Evolutionary conservation across 2,329 filamentous ascomycete genomes (phyloP), one percentile per base, ranked within the genome.

Genomic region (Phaeosphaeriaceae sp.): DNA sequence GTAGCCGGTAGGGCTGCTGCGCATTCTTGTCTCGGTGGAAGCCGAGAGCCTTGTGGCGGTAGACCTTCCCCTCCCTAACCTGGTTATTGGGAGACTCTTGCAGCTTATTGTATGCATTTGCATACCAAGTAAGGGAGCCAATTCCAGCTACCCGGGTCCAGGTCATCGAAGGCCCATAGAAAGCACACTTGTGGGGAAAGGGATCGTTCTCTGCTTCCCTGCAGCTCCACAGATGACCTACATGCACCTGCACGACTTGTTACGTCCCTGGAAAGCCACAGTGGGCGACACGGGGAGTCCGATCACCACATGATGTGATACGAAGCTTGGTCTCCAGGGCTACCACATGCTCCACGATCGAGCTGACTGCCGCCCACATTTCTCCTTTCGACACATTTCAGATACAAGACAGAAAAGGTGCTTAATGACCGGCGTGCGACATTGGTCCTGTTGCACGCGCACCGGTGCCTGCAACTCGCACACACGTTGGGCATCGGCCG

Each of bases 361-460:
- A 51, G 50, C 53, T 48, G 46, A 36, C 54, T 36, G 51, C 56
- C 62, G 54, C 58, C 51, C 53, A 36, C 47, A 15, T 33, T 53
- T 51, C 46, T 57, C 36, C 51, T 62, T 44, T 52, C 45, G 48
- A 50, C 47, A 54, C 60, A 58, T 54, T 46, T 50, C 54, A 57
- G n/a, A 20, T 54, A 61, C 61, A 36, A 36, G 52, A 67, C 61
- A 66, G 61, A 66, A 45, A 53, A 41, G 56, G 40, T 42, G 52
- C 53, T 51, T 60, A 69, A 68, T 70, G 63, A 68, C 67, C 65
- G 62, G 58, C 53, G 72, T 75, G 61, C 67, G 55, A 74, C 71
- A 62, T 61, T 53, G 63, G 63, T 58, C 65, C 62, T 59, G 69
- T 74, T 69, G 65, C 66, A 70, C 68, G 57, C 57, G 53, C 25